Evolutionary conservation across 805 yeast species (phyloP), one percentile per base, ranked within the genome.

Genomic region (Nakazawaea laoshanensis): DNA sequence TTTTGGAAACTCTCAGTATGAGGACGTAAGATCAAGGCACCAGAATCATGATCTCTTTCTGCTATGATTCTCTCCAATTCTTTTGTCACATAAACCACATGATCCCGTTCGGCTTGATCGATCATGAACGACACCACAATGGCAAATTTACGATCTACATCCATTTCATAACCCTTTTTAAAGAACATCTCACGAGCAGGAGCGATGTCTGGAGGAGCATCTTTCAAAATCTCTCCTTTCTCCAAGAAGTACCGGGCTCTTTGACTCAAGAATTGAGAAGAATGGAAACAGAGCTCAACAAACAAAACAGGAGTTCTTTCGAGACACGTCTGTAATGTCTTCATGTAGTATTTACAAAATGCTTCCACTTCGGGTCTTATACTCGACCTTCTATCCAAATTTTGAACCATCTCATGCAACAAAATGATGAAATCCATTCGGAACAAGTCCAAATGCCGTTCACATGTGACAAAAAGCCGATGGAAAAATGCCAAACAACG

Each of bases 371-470:
- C 86, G 19, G 59, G 61, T 37, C 85, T 61, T 4, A 75, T 60
- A 11, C 55, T 49, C 0, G 74, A 55, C 1, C 55, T 41, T 27
- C 58, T 52, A 1, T 74, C 65, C 12, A 77, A 53, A 24, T 63
- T 65, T 9, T 74, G 58, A 5, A 81, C 55, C 45, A 81, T 57
- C 18, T 68, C 61, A 45, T 74, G 68, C 1, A 83, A 49, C 2
- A 69, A 47, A 11, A 65, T 50, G 67, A 89, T 69, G 48, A 92
- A 74, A 49, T 88, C 96, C 21, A 92, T 49, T 32, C 95, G 61
- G 45, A 66, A 77, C 21, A 83, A 52, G 21, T 70, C 55, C 0
- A 76, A 60, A 26, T 76, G 74, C 32, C 64, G 67, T 37, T 81
- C 78, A 25, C 73, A 67, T 30, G 74, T 65, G 30, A 79, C 76